Percentiles rank a stretch among this genome's conserved stretches.
phyloP scores from a whole-genome alignment of 2,329 filamentous ascomycete species.

The Clathrospora elynae region DNA sequence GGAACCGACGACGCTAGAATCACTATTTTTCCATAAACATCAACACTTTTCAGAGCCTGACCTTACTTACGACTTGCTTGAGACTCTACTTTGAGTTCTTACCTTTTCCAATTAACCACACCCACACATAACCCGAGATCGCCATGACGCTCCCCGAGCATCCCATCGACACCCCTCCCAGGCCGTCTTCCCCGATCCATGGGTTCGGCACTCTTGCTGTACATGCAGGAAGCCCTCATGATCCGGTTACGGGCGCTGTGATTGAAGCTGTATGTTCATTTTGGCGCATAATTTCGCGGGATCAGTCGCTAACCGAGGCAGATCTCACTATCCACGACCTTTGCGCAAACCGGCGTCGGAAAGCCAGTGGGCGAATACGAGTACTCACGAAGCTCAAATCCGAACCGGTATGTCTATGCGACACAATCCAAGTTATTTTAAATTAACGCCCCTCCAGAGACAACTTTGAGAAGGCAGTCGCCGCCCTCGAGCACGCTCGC shows the following conservation, averaged over 20 bases:
- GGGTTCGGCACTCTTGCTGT: conserved; percentile 93
- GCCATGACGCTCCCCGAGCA: conserved; percentile 53
- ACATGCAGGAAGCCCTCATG: conserved; percentile 88
- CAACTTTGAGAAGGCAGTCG: conserved; percentile 91
- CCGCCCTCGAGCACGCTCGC: conserved; percentile 88
- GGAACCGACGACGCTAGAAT: conserved; percentile 18
- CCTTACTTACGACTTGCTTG: no score
- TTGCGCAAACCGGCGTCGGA: conserved; percentile 87
- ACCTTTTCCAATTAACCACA: no score
- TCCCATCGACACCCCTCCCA: conserved; percentile 73
- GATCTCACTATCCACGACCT: conserved; percentile 96
- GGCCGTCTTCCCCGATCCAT: conserved; percentile 73
- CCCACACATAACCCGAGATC: no score
- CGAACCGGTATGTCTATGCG: conserved; percentile 66
- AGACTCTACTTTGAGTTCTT: no score
- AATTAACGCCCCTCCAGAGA: conserved; percentile 56
- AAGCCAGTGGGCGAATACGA: conserved; percentile 88
- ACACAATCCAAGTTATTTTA: background rate
- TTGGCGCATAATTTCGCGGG: background rate
- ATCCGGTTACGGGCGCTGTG: conserved; percentile 89
- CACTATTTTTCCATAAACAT: conserved; percentile 20
- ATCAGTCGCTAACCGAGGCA: conserved; percentile 35
- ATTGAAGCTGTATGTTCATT: conserved; percentile 71
- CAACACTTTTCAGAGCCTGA: conserved; percentile 3
- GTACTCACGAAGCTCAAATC: conserved; percentile 92